These are phyloP conservation scores for Saturnispora zaruensis DNA, from an alignment of 805 yeast genomes.

Conservation along the genomic window DNA sequence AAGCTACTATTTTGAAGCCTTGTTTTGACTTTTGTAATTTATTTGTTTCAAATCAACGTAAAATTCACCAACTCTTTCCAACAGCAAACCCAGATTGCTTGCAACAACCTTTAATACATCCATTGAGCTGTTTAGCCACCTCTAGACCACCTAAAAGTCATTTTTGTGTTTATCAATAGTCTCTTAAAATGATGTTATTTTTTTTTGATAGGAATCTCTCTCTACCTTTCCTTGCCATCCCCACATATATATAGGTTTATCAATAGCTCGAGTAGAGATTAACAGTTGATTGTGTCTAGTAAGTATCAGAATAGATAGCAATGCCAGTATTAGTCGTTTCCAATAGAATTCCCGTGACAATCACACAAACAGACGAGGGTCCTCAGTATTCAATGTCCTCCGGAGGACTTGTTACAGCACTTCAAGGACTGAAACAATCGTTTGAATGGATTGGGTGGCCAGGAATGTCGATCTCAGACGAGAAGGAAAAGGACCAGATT, in stretches of 20 bases:
- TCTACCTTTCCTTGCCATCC: not conserved
- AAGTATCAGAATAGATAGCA: not conserved
- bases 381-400: constrained; percentile 82
- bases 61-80: not conserved
- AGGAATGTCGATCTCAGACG: constrained; percentile 74
- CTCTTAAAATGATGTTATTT: not conserved
- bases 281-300: not conserved
- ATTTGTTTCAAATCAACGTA: not conserved
- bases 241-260: not conserved
- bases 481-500: constrained; percentile 55
- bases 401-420: constrained; percentile 94
- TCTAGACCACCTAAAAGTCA: not conserved
- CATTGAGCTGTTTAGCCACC: not conserved
- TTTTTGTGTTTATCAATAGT: not conserved
- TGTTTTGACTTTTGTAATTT: no score
- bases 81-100: not conserved
- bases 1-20: not conserved
- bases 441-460: constrained; percentile 99
- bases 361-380: constrained; percentile 49
- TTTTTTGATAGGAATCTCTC: not conserved
- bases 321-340: constrained; percentile 72
- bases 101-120: not conserved
- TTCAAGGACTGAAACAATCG: constrained; percentile 82
- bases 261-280: not conserved
- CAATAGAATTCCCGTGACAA: constrained; percentile 91